phyloP scores from a whole-genome alignment of 73 alveolate genomes.

The Symbiodinium pilosum region DNA sequence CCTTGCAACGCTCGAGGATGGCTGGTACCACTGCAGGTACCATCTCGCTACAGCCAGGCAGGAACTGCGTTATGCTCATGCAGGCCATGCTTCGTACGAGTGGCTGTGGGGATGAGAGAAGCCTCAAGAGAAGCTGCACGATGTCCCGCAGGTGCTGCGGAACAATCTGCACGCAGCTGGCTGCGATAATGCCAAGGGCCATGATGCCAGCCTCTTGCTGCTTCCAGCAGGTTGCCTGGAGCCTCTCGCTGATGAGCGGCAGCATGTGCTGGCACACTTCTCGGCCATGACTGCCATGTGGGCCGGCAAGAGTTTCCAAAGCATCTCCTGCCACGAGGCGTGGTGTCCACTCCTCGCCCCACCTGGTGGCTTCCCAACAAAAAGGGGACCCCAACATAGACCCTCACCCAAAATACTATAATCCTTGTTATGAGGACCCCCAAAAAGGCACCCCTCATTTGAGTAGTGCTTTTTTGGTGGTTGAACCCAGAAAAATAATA shows the following conservation, averaged over 20 bases:
- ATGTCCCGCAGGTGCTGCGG: neutral
- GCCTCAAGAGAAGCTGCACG: neutral
- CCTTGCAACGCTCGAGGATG: neutral
- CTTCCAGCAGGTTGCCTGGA: neutral
- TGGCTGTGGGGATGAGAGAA: neutral
- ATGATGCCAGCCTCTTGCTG: conserved; percentile 2
- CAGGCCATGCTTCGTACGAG: neutral
- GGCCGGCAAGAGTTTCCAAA: neutral
- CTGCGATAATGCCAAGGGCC: neutral
- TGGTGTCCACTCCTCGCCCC: conserved; percentile 5
- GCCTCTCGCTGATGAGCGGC: neutral
- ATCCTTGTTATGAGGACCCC: no score
- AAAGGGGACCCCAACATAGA: no score
- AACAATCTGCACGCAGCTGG: neutral
- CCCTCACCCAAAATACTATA: no score
- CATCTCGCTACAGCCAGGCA: neutral
- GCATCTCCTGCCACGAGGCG: neutral
- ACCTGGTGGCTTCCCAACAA: no score
- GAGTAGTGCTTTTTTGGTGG: no score
- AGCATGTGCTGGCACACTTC: neutral
- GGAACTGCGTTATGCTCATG: neutral
- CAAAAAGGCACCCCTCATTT: no score
- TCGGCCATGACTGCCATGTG: neutral
- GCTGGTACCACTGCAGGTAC: neutral
- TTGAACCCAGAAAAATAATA: no score